These are phyloP conservation scores for Akanthomyces dipterigenus DNA, from an alignment of 2,329 filamentous ascomycete species.

Conservation along the genomic window DNA sequence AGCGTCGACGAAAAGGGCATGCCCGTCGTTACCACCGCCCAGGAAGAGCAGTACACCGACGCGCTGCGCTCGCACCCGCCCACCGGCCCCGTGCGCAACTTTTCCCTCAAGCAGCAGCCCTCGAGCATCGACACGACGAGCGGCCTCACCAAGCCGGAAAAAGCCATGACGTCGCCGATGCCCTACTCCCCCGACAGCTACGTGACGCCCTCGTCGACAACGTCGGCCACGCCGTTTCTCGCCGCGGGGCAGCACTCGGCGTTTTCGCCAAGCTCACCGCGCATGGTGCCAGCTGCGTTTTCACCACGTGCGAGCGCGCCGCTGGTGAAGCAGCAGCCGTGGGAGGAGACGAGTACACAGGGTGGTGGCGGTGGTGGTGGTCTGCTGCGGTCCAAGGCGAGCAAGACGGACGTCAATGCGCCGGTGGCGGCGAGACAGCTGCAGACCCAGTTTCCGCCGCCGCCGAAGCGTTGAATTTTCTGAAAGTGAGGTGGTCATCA, in stretches of 20 bases:
- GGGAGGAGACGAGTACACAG: neutral
- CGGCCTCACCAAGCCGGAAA: neutral
- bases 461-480: constrained; percentile 1
- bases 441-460: constrained; percentile 10
- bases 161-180: neutral
- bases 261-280: neutral
- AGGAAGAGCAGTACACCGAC: neutral
- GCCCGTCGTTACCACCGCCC: neutral
- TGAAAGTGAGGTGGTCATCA: too few relatives aligned
- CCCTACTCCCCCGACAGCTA: constrained; percentile 5
- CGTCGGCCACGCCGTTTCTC: constrained; percentile 7
- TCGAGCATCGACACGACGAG: neutral
- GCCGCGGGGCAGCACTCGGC: neutral
- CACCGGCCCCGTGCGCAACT: neutral
- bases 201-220: constrained; percentile 1
- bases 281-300: neutral
- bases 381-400: constrained; percentile 8
- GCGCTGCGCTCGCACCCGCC: constrained; percentile 9
- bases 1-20: constrained; percentile 12
- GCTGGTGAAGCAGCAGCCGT: neutral
- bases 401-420: constrained; percentile 3
- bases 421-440: constrained; percentile 10
- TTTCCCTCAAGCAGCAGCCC: constrained; percentile 6
- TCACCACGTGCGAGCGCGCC: neutral
- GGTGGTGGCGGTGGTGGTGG: neutral